Conservation (phyloP, 2,329 filamentous ascomycete genomes). For the Xylaria polymorpha region DNA sequence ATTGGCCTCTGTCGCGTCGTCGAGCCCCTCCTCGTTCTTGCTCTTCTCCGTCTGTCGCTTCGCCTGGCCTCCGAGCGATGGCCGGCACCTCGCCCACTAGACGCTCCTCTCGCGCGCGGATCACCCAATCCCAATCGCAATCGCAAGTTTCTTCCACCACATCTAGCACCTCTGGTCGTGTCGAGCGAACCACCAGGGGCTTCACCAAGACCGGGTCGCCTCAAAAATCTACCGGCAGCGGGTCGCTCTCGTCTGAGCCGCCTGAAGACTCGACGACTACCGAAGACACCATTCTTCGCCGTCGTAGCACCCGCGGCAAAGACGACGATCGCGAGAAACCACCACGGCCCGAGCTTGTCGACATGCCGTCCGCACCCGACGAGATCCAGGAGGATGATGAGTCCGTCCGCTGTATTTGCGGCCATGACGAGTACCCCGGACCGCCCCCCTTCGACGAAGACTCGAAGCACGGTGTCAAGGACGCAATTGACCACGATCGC, state of each 20-base stretch:
- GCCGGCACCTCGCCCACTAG: conserved; percentile 74
- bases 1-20: conserved; percentile 30
- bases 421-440: conserved; percentile 93
- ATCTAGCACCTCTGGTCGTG: conserved; percentile 79
- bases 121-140: conserved; percentile 78
- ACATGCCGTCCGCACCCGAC: conserved; percentile 66
- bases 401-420: conserved; percentile 94
- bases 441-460: conserved; percentile 73
- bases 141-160: conserved; percentile 82
- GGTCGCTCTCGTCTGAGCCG: conserved; percentile 76
- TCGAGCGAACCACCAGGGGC: conserved; percentile 78
- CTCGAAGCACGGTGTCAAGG: conserved; percentile 63
- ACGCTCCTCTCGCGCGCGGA: conserved; percentile 91
- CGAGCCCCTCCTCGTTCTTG: conserved; percentile 37
- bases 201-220: conserved; percentile 79
- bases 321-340: conserved; percentile 67
- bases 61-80: conserved; percentile 47
- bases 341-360: conserved; percentile 56
- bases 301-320: conserved; percentile 81
- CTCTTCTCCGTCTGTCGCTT: conserved; percentile 39
- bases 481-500: conserved; percentile 67
- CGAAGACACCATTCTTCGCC: conserved; percentile 76
- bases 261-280: conserved; percentile 68
- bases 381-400: conserved; percentile 89
- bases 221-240: conserved; percentile 79